Evolutionary conservation across 2,329 filamentous ascomycete species (phyloP), one percentile per base, ranked within the genome.

Genomic region (Cytospora piceae): DNA sequence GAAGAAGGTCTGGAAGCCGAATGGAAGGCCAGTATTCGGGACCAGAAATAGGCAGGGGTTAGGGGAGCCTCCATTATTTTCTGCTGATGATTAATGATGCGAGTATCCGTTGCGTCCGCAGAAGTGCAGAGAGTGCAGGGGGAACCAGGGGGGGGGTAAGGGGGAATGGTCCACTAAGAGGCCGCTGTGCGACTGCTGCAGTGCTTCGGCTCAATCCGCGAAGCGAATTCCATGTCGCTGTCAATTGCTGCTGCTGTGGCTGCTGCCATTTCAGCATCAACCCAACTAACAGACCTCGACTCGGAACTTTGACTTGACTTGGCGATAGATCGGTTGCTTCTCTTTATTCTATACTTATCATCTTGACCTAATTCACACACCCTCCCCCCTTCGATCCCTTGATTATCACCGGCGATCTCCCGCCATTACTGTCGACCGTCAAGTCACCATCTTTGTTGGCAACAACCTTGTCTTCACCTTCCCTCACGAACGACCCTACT

Each of bases 1-100:
- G 61, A 63, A 63, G 53, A 63, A 63, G 61, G 39, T 54, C 61
- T 63, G 61, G 61, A 63, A 63, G 53, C 61, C 61, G 53, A 63
- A 63, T 63, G 8, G 61, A 63, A 57, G 61, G 61, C 54, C 53
- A 49, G 46, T 14, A 24, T 49, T 22, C n/a, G 1, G n/a, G 46
- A 37, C 53, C 42, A 55, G 39, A 29, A 31, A 55, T 52, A 46
- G 61, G 17, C 61, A 63, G 42, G 61, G 61, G 61, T 31, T 12
- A 51, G 39, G 39, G 46, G 46, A 49, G 46, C 46, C 46, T 49
- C 46, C 46, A 49, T 49, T 49, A 11, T 49, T 49, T 12, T 14
- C 12, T 12, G 15, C 20, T 42, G 34, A 37, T 42, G 39, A n/a
- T n/a, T 42, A n/a, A 42, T 49, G 46, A 24, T 49, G 46, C 46